These are phyloP conservation scores for Pseudisothecium myosuroides DNA, from an alignment of 225 moss, liverwort and hornwort species.

Conservation along the genomic window DNA sequence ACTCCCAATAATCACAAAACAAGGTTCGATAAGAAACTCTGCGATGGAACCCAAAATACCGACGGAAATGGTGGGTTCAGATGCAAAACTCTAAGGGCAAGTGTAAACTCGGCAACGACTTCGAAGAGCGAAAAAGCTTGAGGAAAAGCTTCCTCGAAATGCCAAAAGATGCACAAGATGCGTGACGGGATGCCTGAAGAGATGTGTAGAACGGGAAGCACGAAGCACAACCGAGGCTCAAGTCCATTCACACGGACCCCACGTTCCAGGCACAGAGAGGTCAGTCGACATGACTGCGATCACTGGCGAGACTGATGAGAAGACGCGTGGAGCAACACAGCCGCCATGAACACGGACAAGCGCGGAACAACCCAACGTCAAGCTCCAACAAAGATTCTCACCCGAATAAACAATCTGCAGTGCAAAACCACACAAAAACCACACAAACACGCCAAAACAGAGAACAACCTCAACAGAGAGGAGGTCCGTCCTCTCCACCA, in stretches of 20 bases:
- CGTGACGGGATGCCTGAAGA: background rate
- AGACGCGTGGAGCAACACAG: background rate
- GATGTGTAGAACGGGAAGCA: background rate
- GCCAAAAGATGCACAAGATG: background rate
- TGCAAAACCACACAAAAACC: background rate
- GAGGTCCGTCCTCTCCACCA: background rate
- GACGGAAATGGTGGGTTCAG: background rate
- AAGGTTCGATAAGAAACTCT: background rate
- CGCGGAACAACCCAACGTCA: background rate
- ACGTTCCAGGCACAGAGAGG: background rate
- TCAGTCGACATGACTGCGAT: slow-evolving; percentile 5
- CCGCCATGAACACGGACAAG: background rate
- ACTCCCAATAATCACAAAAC: background rate
- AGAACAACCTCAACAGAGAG: background rate
- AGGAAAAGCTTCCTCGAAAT: background rate
- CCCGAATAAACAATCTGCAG: background rate
- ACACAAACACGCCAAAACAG: background rate
- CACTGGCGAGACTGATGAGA: background rate
- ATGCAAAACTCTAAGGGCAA: background rate
- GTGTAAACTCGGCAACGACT: background rate
- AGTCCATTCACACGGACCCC: background rate
- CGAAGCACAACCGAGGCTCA: background rate
- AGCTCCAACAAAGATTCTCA: background rate
- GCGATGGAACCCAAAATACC: background rate
- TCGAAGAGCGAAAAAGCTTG: background rate